A percentile compares a stretch with the other conserved stretches of the same genome.
Conservation (phyloP, 306 rosid genomes). For the Luffa acutangula region DNA sequence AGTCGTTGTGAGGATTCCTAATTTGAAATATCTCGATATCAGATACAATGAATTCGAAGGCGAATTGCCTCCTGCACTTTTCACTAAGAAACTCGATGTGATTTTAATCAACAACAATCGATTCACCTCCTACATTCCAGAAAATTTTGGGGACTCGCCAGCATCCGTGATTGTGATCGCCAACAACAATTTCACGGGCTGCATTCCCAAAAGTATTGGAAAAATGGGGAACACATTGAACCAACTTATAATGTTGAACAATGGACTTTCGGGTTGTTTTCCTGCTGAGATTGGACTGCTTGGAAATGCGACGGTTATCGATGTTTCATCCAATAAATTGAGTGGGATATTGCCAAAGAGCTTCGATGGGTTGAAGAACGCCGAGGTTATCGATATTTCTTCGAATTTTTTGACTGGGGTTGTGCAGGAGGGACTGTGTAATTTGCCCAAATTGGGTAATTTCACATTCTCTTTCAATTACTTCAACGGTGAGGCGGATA, state of each 20-base stretch:
- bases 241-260: conserved; percentile 41
- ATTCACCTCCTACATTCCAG: conserved; percentile 19
- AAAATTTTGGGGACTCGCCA: conserved; percentile 36
- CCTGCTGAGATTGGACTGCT: conserved; percentile 50
- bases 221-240: conserved; percentile 15
- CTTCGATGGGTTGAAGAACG: no score
- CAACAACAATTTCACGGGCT: conserved; percentile 17
- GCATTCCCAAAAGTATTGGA: no score
- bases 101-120: conserved; percentile 21
- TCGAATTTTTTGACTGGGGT: no score
- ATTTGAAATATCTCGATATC: conserved; percentile 36
- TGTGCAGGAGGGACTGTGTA: no score
- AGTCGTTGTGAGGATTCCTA: conserved; percentile 7
- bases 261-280: conserved; percentile 49
- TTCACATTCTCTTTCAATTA: no score
- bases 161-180: conserved; percentile 48
- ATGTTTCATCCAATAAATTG: conserved; percentile 19
- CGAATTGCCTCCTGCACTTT: conserved; percentile 33
- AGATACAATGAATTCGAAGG: conserved; percentile 73
- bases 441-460: no score
- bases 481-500: conserved; percentile 13
- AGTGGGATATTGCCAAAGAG: no score
- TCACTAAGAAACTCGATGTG: conserved; percentile 13
- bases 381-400: no score
- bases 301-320: conserved; percentile 24